Base-by-base conservation (phyloP, 2,329 filamentous ascomycete genomes). In the Colletotrichum coccodes region DNA sequence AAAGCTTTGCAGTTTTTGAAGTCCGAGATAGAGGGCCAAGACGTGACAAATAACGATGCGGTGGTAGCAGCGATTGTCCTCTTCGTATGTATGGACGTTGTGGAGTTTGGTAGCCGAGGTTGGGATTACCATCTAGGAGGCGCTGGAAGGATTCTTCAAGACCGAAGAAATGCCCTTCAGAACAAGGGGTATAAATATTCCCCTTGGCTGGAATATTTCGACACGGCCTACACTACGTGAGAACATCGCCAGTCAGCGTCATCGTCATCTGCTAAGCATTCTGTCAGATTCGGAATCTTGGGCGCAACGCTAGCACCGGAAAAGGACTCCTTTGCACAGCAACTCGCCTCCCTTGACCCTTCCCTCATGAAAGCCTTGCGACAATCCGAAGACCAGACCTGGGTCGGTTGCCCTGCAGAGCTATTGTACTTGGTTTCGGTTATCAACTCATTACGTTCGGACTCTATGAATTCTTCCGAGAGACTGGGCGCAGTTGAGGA, bases 361-460 rank as follows among this genome's bases (percentile, higher is more conserved):
- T 23, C 53, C 8, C 40, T 68, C 36, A 30, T 64, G 21, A 28
- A 57, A 16, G 44, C 26, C 36, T n/a, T 68, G 30, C 64, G 52
- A 18, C 60, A 58, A 16, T 68, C 64, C 2, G 64, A 68, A 46
- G 32, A 46, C 18, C 64, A 68, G 14, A 68, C 64, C 12, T 68
- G 64, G 64, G 64, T 68, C 6, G 64, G 64, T 6, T 68, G 64
- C 38, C 64, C 64, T 12, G 64, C 64, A 36, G 64, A 68, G 44
- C 44, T 68, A 2, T 23, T 68, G 16, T 68, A 64, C 21, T 28
- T 64, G 18, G 23, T 68, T 9, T 68, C 64, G 12, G 28, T 32
- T 1, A 30, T 57, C 42, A 68, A 68, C 32, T 68, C 64, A 4
- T 32, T 64, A 14, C 59, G 64, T 5, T 58, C n/a, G 21, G 34